Percentiles rank a stretch among this genome's conserved stretches.
These are phyloP conservation scores for Tulasnella sp. DNA, from an alignment of 768 basidiomycete species.

Conservation along the genomic window DNA sequence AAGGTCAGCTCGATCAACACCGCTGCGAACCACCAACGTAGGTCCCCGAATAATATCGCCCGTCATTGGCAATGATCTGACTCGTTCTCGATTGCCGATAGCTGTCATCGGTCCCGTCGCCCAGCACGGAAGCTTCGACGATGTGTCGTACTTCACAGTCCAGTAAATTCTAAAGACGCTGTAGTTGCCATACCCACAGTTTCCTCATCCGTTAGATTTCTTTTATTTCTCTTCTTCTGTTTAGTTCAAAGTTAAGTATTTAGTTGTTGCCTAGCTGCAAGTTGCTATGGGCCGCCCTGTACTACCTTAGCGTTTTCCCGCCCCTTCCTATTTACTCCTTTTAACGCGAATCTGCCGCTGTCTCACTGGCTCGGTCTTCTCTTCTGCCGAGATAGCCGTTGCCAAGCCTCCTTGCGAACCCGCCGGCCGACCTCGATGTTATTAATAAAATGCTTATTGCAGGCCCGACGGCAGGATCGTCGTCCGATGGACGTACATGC, in stretches of 20 bases:
- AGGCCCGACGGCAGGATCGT: neutral
- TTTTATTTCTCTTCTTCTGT: neutral
- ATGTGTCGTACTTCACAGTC: slow-evolving; percentile 48
- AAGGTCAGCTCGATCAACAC: slow-evolving; percentile 56
- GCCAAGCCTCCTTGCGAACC: neutral
- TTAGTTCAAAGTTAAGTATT: slow-evolving; percentile 1
- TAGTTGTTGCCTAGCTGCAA: slow-evolving; percentile 1
- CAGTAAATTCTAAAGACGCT: neutral
- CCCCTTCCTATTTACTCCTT: neutral
- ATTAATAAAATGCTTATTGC: too few relatives aligned
- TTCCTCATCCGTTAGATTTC: neutral
- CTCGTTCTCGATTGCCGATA: neutral
- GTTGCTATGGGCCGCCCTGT: neutral
- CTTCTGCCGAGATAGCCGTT: neutral
- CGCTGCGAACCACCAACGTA: slow-evolving; percentile 54
- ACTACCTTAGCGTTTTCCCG: neutral
- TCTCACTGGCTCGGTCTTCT: neutral
- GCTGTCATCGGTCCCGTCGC: slow-evolving; percentile 54
- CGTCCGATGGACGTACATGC: neutral
- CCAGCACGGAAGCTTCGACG: slow-evolving; percentile 59
- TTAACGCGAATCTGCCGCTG: neutral
- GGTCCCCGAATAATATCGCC: slow-evolving; percentile 6
- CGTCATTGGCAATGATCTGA: neutral
- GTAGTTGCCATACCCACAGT: neutral
- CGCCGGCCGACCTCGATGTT: neutral